Evolutionary conservation across 805 yeast species (phyloP).

Genomic region (Ogataea nakhonphanomensis): DNA sequence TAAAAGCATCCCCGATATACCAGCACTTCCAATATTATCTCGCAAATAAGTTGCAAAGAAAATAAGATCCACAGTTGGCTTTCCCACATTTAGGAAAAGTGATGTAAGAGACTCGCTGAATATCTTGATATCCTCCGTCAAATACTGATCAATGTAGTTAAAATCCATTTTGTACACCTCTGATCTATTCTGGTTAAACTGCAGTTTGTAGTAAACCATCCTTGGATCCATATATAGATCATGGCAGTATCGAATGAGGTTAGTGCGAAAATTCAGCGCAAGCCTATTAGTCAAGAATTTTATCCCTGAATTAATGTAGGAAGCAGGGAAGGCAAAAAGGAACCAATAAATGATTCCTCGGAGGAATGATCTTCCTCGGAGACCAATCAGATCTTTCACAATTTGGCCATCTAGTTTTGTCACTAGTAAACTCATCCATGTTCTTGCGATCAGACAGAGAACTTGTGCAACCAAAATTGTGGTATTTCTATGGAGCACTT

Average conservation of each 20-base stretch:
- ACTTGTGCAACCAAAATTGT: constrained; percentile 67
- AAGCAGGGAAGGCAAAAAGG: constrained; percentile 86
- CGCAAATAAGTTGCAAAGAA: constrained; percentile 81
- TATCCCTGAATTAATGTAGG: constrained; percentile 88
- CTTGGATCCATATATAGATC: constrained; percentile 81
- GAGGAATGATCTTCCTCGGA: constrained; percentile 68
- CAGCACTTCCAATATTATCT: constrained; percentile 83
- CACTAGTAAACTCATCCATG: constrained; percentile 81
- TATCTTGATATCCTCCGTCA: constrained; percentile 78
- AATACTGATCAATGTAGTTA: constrained; percentile 79
- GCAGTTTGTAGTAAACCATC: constrained; percentile 78
- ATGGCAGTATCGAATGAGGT: constrained; percentile 79
- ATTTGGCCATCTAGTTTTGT: constrained; percentile 91
- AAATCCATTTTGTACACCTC: constrained; percentile 34
- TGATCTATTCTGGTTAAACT: constrained; percentile 47
- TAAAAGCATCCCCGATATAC: constrained; percentile 73
- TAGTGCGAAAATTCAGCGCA: constrained; percentile 80
- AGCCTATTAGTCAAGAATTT: constrained; percentile 73
- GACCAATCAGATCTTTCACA: constrained; percentile 82
- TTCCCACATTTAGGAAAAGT: constrained; percentile 83
- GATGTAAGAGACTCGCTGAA: constrained; percentile 81
- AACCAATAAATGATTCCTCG: constrained; percentile 85
- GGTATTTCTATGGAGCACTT: constrained; percentile 62
- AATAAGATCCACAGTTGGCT: constrained; percentile 82
- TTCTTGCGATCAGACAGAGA: constrained; percentile 69